Base-by-base conservation (phyloP, 1,139 yeast genomes). In the Eremothecium gossypii region DNA sequence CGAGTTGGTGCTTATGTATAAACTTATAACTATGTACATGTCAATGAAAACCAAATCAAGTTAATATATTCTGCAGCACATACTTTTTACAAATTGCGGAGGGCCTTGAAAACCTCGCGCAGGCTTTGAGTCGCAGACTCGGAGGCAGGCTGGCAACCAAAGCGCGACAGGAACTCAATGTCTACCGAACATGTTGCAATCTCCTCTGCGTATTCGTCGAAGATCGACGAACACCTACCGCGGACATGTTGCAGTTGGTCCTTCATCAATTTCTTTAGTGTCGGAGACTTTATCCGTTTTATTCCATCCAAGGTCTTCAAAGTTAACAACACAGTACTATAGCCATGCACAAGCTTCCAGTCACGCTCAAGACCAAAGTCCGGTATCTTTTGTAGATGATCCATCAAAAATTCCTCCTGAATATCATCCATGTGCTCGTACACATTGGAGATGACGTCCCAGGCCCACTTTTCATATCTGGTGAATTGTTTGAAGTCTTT, bases 261-360 rank as follows among this genome's bases (percentile, higher is more conserved):
- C 39, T 55, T 58, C 3, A 58, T 50, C 9, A 34, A 13, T 7
- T 41, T 27, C 36, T 52, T 56, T 11, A 44, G 28, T 7, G 45
- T 33, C 31, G 40, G 44, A 37, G 53, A 54, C 36, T 55, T 54
- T 12, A 59, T 49, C 39, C 58, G 53, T 39, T 63, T 60, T 41
- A 58, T 49, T 7, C 48, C 49, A 33, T 61, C 66, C 31, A 63
- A 47, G 6, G 64, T 63, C 41, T 62, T 60, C 10, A 61, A 48
- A 1, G 66, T 61, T 8, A 60, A 47, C 8, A 61, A 38, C 14
- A 42, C 41, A 3, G 52, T 49, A 20, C 54, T 41, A 32, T 61
- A 60, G 17, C 42, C 39, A 41, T 58, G 57, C 11, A 54, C 47
- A 30, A 52, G 38, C 28, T 41, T 47, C 55, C 57, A 59, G 9